Evolutionary conservation across 169 alveolate genomes (phyloP), one percentile per base, ranked within the genome.

Genomic region (Plasmodium cynomolgi): DNA sequence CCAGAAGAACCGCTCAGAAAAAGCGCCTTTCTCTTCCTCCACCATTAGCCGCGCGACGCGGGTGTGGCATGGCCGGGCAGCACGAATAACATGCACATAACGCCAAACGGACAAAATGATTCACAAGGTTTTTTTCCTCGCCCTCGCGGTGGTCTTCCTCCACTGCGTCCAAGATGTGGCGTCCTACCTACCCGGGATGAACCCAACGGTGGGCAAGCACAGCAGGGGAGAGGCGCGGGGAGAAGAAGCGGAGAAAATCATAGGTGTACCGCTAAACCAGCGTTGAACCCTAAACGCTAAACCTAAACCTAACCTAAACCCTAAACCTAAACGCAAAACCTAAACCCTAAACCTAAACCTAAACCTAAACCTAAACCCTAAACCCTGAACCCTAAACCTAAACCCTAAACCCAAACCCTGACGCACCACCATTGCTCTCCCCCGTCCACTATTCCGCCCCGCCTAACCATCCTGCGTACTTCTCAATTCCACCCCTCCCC

Each of bases 161-260:
- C 84, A 37, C 54, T 81, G 54, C 41, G 34, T 91, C 15, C 50
- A 72, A 33, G 20, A 91, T 81, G 95, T 72, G 23, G 81, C 50
- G 20, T 41, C 95, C 62, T 91, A 81, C 62, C 50, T 91, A 20
- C 95, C 95, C 39, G 95, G 95, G 26, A 91, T 91, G 92, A 81
- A 83, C 50, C 95, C 95, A 33, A 81, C 92, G 37, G 95, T 82
- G 56, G 20, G 71, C 8, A 13, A 31, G 23, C 20, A 82, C 3
- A 20, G 29, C 5, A 44, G 56, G 56, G 33, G 31, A 44, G 0
- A 2, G 39, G 37, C n/a, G n/a, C n/a, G n/a, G n/a, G n/a, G n/a
- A n/a, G n/a, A n/a, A n/a, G n/a, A n/a, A n/a, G n/a, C n/a, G n/a
- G n/a, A n/a, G n/a, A n/a, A n/a, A 47, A 13, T 47, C 58, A 47